Conservation (phyloP, 2,329 filamentous ascomycete genomes). For the Alternaria brassicicola region DNA sequence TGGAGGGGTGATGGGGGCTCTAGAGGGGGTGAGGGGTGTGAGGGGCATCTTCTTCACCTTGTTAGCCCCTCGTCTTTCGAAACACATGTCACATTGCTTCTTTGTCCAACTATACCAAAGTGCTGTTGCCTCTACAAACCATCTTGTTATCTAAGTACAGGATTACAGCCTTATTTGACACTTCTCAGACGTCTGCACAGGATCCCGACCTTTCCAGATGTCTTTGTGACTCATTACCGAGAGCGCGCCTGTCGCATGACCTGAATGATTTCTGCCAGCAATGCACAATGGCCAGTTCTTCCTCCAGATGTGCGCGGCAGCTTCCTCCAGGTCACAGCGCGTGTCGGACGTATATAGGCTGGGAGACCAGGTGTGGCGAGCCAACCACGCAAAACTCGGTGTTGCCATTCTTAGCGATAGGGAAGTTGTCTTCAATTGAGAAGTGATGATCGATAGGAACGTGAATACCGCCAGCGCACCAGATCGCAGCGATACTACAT, state of each 20-base stretch:
- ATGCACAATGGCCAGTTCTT: neutral
- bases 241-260: neutral
- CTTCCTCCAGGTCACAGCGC: neutral
- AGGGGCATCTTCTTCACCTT: neutral
- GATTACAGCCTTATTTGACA: neutral
- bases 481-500: neutral
- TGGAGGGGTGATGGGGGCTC: slow-evolving; percentile 6
- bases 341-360: neutral
- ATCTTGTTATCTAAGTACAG: neutral
- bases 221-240: slow-evolving; percentile 3
- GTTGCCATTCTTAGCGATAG: neutral
- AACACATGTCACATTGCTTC: slow-evolving; percentile 12
- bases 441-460: neutral
- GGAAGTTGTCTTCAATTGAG: neutral
- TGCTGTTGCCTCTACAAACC: neutral
- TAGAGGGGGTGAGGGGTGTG: neutral
- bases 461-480: neutral
- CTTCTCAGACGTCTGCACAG: neutral
- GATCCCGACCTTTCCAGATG: too few species aligned
- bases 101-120: slow-evolving; percentile 15
- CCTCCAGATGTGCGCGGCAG: neutral
- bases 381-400: slow-evolving; percentile 1
- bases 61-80: slow-evolving; percentile 19
- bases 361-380: neutral
- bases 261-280: neutral